Evolutionary conservation across 2,329 filamentous ascomycete species (phyloP).

Genomic region (Rutstroemia sp.): DNA sequence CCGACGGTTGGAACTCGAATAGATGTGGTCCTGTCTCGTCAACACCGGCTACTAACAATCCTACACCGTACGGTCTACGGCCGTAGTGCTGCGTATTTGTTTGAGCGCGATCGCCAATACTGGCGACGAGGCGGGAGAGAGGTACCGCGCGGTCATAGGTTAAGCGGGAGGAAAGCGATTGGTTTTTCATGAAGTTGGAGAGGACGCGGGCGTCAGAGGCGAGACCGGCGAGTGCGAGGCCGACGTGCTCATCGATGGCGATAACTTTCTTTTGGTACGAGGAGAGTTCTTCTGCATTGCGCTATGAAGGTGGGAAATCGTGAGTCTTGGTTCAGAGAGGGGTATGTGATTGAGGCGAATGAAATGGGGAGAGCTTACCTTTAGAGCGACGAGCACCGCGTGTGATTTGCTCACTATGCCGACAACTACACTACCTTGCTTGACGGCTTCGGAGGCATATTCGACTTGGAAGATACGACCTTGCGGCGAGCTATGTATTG

Average conservation of each 20-base stretch:
- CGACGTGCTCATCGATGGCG: conserved; percentile 89
- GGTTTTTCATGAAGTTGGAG: conserved; percentile 99
- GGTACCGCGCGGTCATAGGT: conserved; percentile 94
- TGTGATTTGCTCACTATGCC: conserved; percentile 98
- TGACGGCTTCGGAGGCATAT: conserved; percentile 97
- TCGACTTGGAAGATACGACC: conserved; percentile 99
- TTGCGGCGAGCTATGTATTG: conserved; percentile 76
- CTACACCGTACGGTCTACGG: conserved; percentile 92
- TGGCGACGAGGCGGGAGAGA: conserved; percentile 77
- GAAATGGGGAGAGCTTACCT: conserved; percentile 49
- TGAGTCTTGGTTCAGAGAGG: background rate
- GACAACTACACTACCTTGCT: conserved; percentile 97
- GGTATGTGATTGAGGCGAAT: background rate
- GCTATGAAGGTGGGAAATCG: conserved; percentile 45
- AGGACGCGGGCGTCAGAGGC: conserved; percentile 97
- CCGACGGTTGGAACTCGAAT: conserved; percentile 95
- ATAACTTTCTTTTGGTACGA: conserved; percentile 99
- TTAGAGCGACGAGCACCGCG: conserved; percentile 89
- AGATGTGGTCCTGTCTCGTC: conserved; percentile 92
- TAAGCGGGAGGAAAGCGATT: conserved; percentile 90
- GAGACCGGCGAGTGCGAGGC: conserved; percentile 90
- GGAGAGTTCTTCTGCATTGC: conserved; percentile 97
- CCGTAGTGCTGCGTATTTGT: conserved; percentile 97
- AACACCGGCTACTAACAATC: conserved; percentile 84
- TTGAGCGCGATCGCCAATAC: conserved; percentile 95